Base-by-base conservation (phyloP, 2,329 filamentous ascomycete genomes). In the Epichloe hybrida region DNA sequence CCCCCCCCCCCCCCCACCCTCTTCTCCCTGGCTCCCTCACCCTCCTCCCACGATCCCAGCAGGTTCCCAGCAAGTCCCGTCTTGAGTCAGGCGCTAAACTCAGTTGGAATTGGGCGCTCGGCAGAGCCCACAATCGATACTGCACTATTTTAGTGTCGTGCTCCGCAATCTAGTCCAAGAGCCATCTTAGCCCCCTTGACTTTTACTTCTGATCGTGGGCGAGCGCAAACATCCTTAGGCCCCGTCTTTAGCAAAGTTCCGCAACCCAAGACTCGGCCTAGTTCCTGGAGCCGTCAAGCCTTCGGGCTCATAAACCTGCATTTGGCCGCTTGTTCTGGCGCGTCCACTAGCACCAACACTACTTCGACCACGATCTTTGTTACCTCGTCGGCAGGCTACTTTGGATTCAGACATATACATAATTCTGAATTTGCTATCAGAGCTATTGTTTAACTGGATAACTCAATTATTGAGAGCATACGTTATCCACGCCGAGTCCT, bases 111-210 rank as follows among this genome's bases (percentile, higher is more conserved):
- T 64, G 60, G 61, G 56, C 46, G 52, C 55, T 64, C 61, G 61
- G 64, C 58, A 64, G 57, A 61, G 59, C 53, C 58, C 48, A 48
- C 48, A 50, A 60, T 56, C 59, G 60, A 64, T 58, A 64, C 56
- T 61, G 62, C 62, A 66, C 65, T 68, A 67, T 67, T 68, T 65
- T 68, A 68, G 66, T 66, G 61, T 59, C 58, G 59, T 58, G 57
- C 62, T 66, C 64, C 66, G 64, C 63, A 65, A 65, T 62, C 62
- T 59, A 56, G 58, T 62, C 59, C 57, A 55, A 61, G 60, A 53
- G 52, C 44, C 52, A 48, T 54, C 56, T 55, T 56, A 56, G 56
- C 55, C 57, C 52, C 53, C 52, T 58, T 52, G 54, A 57, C 54
- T 53, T 59, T 53, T 53, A 49, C 53, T 50, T 56, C 50, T 59